Evolutionary conservation across 768 basidiomycete species (phyloP).

Genomic region (Hygrocybe coccinea): DNA sequence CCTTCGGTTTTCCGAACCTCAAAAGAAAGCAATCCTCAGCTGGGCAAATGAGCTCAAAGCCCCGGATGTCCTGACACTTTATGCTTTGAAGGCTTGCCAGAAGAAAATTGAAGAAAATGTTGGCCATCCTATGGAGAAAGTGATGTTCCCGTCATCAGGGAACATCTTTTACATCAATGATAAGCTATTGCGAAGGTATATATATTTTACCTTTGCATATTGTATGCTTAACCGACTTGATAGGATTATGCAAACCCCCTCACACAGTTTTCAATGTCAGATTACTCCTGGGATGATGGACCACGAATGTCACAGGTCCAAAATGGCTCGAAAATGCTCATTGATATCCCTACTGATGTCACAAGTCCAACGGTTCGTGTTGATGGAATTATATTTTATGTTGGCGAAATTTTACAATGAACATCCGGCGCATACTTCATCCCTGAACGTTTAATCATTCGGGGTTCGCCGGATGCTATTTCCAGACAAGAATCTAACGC

Average conservation of each 20-base stretch:
- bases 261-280: slow-evolving; percentile 18
- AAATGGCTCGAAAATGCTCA: slow-evolving; percentile 27
- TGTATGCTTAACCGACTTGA: not conserved
- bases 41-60: slow-evolving; percentile 29
- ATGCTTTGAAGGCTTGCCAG: slow-evolving; percentile 19
- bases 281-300: slow-evolving; percentile 25
- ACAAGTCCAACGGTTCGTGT: slow-evolving; percentile 21
- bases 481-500: not conserved
- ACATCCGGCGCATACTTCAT: slow-evolving; percentile 1
- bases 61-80: slow-evolving; percentile 22
- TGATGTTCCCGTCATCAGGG: slow-evolving; percentile 14
- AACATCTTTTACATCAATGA: slow-evolving; percentile 27
- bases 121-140: slow-evolving; percentile 22
- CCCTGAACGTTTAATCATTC: slow-evolving; percentile 1
- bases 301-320: slow-evolving; percentile 20
- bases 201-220: not conserved
- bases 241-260: slow-evolving; percentile 27
- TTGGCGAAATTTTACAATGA: slow-evolving; percentile 1
- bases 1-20: slow-evolving; percentile 26
- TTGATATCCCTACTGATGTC: slow-evolving; percentile 21
- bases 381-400: not conserved
- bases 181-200: slow-evolving; percentile 4
- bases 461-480: not conserved
- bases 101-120: slow-evolving; percentile 15
- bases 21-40: slow-evolving; percentile 24